Evolutionary conservation across 176 grass and related monocot genomes (phyloP), one percentile per base, ranked within the genome.

Genomic region (Panicum miliaceum): DNA sequence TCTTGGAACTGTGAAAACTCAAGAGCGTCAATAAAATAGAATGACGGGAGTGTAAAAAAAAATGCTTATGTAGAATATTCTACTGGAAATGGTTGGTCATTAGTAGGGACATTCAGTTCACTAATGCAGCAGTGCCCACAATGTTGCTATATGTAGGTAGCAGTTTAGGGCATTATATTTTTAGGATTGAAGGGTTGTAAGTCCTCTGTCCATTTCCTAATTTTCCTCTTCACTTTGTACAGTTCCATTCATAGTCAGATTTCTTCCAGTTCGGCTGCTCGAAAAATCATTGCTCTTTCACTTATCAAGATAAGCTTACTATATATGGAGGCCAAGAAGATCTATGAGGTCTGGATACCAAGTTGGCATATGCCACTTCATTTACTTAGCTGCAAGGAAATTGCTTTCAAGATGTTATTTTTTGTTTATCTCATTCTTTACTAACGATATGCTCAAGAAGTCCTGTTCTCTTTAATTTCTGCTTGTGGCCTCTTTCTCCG

Each of bases 171-270:
- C 29, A 35, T 3, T 75, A 11, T 6, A n/a, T 65, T 67, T 52
- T 64, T 20, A 11, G 3, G 3, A 12, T 81, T 79, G 64, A 85
- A 71, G 51, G 22, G 41, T 58, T 48, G 36, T 20, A 63, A 66
- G 32, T 82, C 23, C 67, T 50, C 36, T 34, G 38, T 79, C 51
- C 18, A 52, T 69, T 82, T 69, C 42, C 52, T 87, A 47, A 86
- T 82, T 78, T 80, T 82, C 22, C 75, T 89, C 59, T 81, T 65
- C 68, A 50, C 16, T 75, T 86, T 80, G 5, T 93, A 71, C 84
- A 98, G 96, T 88, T 98, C 96, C 76, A 95, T 95, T 79, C 93
- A 95, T 16, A 95, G 84, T 73, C 96, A 98, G 84, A 95, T 98
- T n/a, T 79, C 81, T 72, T 72, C 93, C 64, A 90, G 87, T 72